A percentile compares a stretch with the other conserved stretches of the same genome.
Evolutionary conservation across 1,139 yeast species (phyloP).

Genomic region (Saccharomyces pastorianus): DNA sequence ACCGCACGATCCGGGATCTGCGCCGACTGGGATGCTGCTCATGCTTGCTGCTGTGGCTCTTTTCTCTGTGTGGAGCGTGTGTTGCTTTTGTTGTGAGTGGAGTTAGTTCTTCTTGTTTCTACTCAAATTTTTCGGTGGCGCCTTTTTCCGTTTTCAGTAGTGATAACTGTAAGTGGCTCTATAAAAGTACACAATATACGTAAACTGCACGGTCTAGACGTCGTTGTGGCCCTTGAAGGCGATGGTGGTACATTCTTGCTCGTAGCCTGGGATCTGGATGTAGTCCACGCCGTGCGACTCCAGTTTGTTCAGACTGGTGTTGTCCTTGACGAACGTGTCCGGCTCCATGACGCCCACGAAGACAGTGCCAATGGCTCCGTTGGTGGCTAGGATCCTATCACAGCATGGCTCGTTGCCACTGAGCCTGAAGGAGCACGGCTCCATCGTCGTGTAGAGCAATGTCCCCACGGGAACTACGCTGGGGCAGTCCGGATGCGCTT

Average conservation of each 20-base stretch:
- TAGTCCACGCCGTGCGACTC: slow-evolving; percentile 55
- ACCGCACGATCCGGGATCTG: not conserved
- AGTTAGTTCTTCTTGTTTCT: not conserved
- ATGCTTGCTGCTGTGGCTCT: slow-evolving; percentile 1
- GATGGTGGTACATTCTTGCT: slow-evolving; percentile 58
- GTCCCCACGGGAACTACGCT: slow-evolving; percentile 61
- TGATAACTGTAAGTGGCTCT: no score
- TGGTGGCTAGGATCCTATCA: slow-evolving; percentile 56
- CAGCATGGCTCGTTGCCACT: slow-evolving; percentile 90
- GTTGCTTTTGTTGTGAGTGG: not conserved
- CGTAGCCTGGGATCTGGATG: slow-evolving; percentile 76
- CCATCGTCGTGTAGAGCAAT: slow-evolving; percentile 91
- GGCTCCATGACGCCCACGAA: slow-evolving; percentile 94
- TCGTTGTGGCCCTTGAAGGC: slow-evolving; percentile 67
- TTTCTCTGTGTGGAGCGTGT: not conserved
- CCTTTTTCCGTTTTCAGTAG: not conserved
- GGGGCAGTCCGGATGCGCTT: slow-evolving; percentile 7
- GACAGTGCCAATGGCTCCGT: slow-evolving; percentile 52
- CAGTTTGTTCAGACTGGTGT: slow-evolving; percentile 53
- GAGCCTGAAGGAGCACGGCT: slow-evolving; percentile 83
- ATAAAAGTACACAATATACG: not conserved
- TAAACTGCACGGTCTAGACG: not conserved
- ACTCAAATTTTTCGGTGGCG: not conserved
- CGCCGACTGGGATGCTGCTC: slow-evolving; percentile 10
- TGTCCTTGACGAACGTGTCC: slow-evolving; percentile 75